Evolutionary conservation across 139 green algal genomes (phyloP), one percentile per base, ranked within the genome.

Genomic region (Coelastrella sp.): DNA sequence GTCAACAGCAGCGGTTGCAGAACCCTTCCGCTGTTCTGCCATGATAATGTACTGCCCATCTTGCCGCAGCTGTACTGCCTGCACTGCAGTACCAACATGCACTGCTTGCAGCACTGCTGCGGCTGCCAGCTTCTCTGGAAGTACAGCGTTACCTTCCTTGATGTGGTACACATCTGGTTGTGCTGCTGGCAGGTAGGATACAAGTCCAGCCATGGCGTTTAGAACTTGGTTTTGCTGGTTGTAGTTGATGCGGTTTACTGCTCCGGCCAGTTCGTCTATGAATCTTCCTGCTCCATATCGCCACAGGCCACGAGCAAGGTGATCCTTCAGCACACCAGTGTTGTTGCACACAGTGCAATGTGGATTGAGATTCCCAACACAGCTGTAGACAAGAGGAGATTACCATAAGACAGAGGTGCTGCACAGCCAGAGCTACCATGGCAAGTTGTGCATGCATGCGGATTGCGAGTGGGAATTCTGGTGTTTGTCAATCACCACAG

Each of bases 121-220:
- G 12, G 75, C 59, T 68, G 94, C 84, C 79, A 95, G 78, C 61
- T 35, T 76, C 8, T 87, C 14, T 0, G 93, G 85, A 24, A 97
- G 85, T 73, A 75, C 82, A 15, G 75, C 25, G 86, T 97, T 97
- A 88, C 95, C 95, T n/a, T 92, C 92, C 19, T 92, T 70, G 56
- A 97, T 88, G 6, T 63, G 25, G 14, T 78, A 78, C 14, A 87
- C 82, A 59, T 89, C 84, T 70, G 84, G 84, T 9, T 90, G 58
- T 78, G 85, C 85, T 58, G 85, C 85, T 4, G 95, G 95, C 22
- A 96, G 90, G 86, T 95, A 92, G 12, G 93, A 96, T 15, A 97
- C 94, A 60, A 96, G 83, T 0, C 94, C 93, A 59, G 95, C 95
- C 66, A 97, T 73, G 0, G 95, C 95, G 60, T 97, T 97, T 7